Evolutionary conservation across 2,329 filamentous ascomycete species (phyloP), one percentile per base, ranked within the genome.

Genomic region (Fusarium tupiense): DNA sequence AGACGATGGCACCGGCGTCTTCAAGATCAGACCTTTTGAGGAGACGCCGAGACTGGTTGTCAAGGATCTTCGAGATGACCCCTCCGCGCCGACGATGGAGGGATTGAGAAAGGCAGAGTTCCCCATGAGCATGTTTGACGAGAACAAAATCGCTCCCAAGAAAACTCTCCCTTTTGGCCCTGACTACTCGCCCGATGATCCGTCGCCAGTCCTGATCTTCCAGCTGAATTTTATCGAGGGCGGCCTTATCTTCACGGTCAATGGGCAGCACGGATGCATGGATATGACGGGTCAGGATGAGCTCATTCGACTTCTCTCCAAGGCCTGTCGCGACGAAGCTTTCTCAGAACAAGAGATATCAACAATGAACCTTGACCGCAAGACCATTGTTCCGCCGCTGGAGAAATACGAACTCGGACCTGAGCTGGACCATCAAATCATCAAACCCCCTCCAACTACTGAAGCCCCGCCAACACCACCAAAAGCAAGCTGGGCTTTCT

Each of bases 211-310:
- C 2, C 77, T 89, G 47, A 68, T 85, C 1, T 67, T 88, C 4
- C 88, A 89, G 71, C 82, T 82, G 4, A 89, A 83, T 54, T 85
- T 88, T 61, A 84, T 90, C 43, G 60, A 71, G 3, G 86, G 84
- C 8, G 88, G 88, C 0, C 72, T 90, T 0, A 68, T 90, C 3
- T 81, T 90, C 14, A 87, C 85, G 6, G 80, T 89, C 31, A 82
- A 82, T 35, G 83, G 81, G 13, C 84, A 88, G 31, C 89, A 90
- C 71, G 82, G 83, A 11, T 77, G 81, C 2, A 86, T 88, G 83
- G 89, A 90, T 62, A 86, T 87, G 79, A 82, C 82, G 2, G 88
- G 87, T 4, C 84, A 87, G 70, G 85, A 80, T 6, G 81, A 84
- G 29, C 69, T 88, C 22, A 86, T 89, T 22, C 66, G 78, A 6